Evolutionary conservation across 2,329 filamentous ascomycete genomes (phyloP).

Genomic region (Passalora sequoiae): DNA sequence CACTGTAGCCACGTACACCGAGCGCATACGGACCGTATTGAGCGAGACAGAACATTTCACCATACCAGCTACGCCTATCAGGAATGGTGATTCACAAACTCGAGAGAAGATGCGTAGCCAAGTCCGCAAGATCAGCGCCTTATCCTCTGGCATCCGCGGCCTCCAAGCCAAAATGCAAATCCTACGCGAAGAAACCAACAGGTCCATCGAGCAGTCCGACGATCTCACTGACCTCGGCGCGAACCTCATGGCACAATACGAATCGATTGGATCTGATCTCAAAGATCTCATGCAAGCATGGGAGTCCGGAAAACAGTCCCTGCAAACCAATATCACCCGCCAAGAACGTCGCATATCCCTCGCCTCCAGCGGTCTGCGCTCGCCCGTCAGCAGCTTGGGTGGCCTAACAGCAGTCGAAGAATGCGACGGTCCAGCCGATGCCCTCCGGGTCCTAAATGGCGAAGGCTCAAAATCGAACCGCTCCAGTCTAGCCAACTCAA

Average conservation of each 20-base stretch:
- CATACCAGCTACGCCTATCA: conserved; percentile 54
- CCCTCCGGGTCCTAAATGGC: conserved; percentile 72
- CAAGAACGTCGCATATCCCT: conserved; percentile 60
- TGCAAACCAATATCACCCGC: conserved; percentile 75
- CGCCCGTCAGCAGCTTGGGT: conserved; percentile 53
- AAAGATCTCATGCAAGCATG: conserved; percentile 51
- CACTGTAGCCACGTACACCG: conserved; percentile 58
- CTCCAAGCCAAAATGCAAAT: conserved; percentile 93
- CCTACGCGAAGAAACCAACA: conserved; percentile 81
- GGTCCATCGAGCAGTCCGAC: conserved; percentile 65
- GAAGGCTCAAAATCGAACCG: conserved; percentile 45
- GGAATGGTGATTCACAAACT: conserved; percentile 54
- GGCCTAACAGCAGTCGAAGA: conserved; percentile 55
- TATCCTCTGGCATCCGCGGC: conserved; percentile 85
- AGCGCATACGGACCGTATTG: conserved; percentile 63
- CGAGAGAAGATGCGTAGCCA: conserved; percentile 81
- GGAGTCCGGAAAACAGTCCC: conserved; percentile 66
- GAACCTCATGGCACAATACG: conserved; percentile 81
- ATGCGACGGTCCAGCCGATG: conserved; percentile 57
- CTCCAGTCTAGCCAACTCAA: conserved; percentile 50
- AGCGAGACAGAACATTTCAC: conserved; percentile 65
- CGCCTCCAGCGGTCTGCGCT: conserved; percentile 43
- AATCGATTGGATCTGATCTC: conserved; percentile 85
- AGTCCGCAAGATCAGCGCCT: conserved; percentile 77
- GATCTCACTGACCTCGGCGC: conserved; percentile 61